A percentile compares a stretch with the other conserved stretches of the same genome.
Evolutionary conservation across 306 rosid genomes (phyloP).

Genomic region (Mimosa bimucronata): DNA sequence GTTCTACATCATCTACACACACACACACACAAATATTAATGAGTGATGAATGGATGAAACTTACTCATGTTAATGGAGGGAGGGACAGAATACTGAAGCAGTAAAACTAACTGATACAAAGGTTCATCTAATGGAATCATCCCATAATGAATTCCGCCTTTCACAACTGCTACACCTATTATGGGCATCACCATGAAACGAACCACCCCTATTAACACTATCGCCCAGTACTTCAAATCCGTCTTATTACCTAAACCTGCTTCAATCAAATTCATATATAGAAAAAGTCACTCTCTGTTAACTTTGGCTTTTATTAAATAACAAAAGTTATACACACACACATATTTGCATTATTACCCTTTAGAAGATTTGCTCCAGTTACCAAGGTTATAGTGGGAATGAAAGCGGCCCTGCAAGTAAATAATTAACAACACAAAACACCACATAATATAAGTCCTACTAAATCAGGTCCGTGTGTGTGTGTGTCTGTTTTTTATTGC

Average conservation of each 20-base stretch:
- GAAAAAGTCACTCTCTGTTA: not conserved
- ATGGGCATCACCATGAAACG: conserved; percentile 53
- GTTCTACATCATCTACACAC: too few relatives aligned
- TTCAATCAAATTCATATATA: not conserved
- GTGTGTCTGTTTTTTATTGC: too few relatives aligned
- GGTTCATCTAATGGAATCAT: conserved; percentile 46
- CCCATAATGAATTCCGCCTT: conserved; percentile 48
- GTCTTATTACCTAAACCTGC: conserved; percentile 6
- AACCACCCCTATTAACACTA: conserved; percentile 42
- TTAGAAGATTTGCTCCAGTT: conserved; percentile 57
- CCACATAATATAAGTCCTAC: not conserved
- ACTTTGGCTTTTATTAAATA: not conserved
- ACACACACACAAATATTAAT: too few relatives aligned
- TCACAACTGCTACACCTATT: conserved; percentile 46
- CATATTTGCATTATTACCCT: conserved; percentile 37
- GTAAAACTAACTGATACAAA: conserved; percentile 57
- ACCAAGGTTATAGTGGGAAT: conserved; percentile 57
- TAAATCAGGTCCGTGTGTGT: not conserved
- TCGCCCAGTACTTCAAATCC: conserved; percentile 45
- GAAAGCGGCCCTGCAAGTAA: conserved; percentile 50
- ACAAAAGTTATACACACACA: not conserved
- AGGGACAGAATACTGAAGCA: conserved; percentile 57
- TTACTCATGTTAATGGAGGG: conserved; percentile 62
- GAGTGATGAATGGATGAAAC: not conserved
- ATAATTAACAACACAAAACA: not conserved